Evolutionary conservation across 2,329 filamentous ascomycete species (phyloP).

Genomic region (Pyrenophora teres): DNA sequence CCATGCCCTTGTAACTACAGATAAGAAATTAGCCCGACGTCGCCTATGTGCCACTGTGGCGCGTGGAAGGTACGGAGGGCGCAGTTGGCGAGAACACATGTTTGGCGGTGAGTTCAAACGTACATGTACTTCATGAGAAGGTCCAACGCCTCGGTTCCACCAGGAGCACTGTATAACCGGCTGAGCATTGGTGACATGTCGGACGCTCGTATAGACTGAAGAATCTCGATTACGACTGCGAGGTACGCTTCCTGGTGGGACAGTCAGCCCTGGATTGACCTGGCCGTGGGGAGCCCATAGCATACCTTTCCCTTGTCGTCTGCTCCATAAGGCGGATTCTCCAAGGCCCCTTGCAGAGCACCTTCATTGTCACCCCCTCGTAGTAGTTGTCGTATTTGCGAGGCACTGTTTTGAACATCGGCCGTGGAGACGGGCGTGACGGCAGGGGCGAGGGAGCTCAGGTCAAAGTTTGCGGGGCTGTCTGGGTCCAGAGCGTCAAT

Average conservation of each 20-base stretch:
- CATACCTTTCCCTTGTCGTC: slow-evolving; percentile 59
- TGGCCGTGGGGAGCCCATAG: slow-evolving; percentile 29
- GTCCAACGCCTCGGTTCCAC: slow-evolving; percentile 84
- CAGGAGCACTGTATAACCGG: slow-evolving; percentile 76
- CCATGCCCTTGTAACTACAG: slow-evolving; percentile 87
- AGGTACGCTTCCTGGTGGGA: slow-evolving; percentile 75
- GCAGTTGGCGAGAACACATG: background rate
- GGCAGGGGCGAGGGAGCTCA: slow-evolving; percentile 78
- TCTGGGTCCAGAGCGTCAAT: slow-evolving; percentile 90
- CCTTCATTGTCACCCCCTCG: slow-evolving; percentile 86
- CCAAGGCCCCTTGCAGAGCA: slow-evolving; percentile 79
- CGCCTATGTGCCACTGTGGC: background rate
- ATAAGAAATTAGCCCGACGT: slow-evolving; percentile 20
- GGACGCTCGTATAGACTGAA: slow-evolving; percentile 93
- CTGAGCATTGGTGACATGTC: slow-evolving; percentile 91
- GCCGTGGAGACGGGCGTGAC: slow-evolving; percentile 74
- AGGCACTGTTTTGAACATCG: slow-evolving; percentile 76
- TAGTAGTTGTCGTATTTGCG: slow-evolving; percentile 85
- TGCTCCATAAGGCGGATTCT: slow-evolving; percentile 76
- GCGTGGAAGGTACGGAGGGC: background rate
- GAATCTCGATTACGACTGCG: slow-evolving; percentile 85
- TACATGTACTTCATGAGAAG: slow-evolving; percentile 98
- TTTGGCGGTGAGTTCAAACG: slow-evolving; percentile 45
- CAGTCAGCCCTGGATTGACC: slow-evolving; percentile 35
- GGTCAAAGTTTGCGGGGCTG: slow-evolving; percentile 88